phyloP scores from a whole-genome alignment of 2,329 filamentous ascomycete genomes.

The Sclerotinia trifoliorum region DNA sequence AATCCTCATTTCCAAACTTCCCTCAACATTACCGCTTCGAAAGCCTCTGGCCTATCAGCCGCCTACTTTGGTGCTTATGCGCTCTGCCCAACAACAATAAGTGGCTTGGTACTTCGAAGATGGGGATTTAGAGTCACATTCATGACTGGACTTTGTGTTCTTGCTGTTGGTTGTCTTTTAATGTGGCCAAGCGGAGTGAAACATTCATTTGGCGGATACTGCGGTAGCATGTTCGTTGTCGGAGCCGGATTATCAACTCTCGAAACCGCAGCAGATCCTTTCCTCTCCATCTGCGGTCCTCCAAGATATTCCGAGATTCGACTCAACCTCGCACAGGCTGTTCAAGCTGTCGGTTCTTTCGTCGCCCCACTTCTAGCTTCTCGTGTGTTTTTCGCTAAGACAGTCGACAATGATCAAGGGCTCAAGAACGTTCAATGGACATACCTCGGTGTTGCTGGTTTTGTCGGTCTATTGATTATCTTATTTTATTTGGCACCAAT shows the following conservation, averaged over 20 bases:
- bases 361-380: conserved; percentile 71
- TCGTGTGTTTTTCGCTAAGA: conserved; percentile 68
- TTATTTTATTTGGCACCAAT: conserved; percentile 64
- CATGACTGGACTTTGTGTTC: conserved; percentile 65
- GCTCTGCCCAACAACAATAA: conserved; percentile 63
- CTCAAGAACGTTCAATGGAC: conserved; percentile 65
- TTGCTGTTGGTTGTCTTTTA: conserved; percentile 60
- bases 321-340: conserved; percentile 73
- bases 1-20: conserved; percentile 46
- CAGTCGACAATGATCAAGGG: conserved; percentile 44
- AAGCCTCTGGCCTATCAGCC: conserved; percentile 34
- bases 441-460: conserved; percentile 52
- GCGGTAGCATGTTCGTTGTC: conserved; percentile 69
- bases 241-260: conserved; percentile 71
- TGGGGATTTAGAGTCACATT: conserved; percentile 66
- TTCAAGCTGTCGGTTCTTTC: conserved; percentile 74
- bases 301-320: conserved; percentile 71
- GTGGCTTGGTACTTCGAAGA: conserved; percentile 64
- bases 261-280: conserved; percentile 73
- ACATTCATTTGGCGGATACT: conserved; percentile 71
- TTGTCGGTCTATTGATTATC: conserved; percentile 64
- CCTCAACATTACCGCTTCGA: conserved; percentile 41
- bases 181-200: conserved; percentile 58
- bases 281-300: conserved; percentile 56
- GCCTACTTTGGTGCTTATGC: conserved; percentile 58